A percentile compares a stretch with the other conserved stretches of the same genome.
phyloP scores from a whole-genome alignment of 2,329 filamentous ascomycete genomes.

The Hortaea sp. region DNA sequence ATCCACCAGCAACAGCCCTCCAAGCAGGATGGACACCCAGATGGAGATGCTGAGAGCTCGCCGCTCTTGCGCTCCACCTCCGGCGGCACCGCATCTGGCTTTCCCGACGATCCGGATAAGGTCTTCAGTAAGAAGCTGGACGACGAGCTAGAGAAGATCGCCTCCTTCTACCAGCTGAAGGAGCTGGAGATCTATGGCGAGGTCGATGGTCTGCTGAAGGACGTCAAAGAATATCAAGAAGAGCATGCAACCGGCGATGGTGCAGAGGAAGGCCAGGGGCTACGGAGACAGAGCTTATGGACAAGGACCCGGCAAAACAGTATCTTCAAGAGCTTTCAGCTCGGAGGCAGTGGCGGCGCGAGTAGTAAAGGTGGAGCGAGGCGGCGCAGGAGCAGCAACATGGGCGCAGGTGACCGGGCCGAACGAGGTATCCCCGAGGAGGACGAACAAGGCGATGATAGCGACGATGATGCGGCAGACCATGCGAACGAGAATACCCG shows the following conservation, averaged over 20 bases:
- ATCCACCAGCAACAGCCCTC: not conserved
- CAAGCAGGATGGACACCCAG: constrained; percentile 10
- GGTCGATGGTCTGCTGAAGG: constrained; percentile 63
- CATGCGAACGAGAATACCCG: constrained; percentile 38
- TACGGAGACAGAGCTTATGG: constrained; percentile 22
- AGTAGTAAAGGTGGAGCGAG: constrained; percentile 18
- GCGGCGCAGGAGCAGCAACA: constrained; percentile 33
- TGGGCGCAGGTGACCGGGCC: constrained; percentile 24
- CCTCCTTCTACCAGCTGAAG: constrained; percentile 80
- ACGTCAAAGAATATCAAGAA: constrained; percentile 59
- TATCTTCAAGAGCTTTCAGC: constrained; percentile 43
- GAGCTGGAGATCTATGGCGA: constrained; percentile 80
- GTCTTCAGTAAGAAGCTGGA: constrained; percentile 76
- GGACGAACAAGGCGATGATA: constrained; percentile 30
- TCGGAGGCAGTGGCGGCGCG: constrained; percentile 16
- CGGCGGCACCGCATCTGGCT: not conserved
- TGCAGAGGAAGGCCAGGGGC: constrained; percentile 18
- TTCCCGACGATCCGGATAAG: constrained; percentile 62
- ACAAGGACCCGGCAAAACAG: constrained; percentile 31
- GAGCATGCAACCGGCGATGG: constrained; percentile 31
- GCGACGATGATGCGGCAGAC: constrained; percentile 58
- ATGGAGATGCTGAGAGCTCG: constrained; percentile 67
- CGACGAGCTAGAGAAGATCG: constrained; percentile 86
- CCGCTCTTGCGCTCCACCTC: constrained; percentile 56
- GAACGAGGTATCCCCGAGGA: constrained; percentile 43